A percentile compares a stretch with the other conserved stretches of the same genome.
phyloP scores from a whole-genome alignment of 192 early-diverging fungal genomes.

The Podochytrium sp. region DNA sequence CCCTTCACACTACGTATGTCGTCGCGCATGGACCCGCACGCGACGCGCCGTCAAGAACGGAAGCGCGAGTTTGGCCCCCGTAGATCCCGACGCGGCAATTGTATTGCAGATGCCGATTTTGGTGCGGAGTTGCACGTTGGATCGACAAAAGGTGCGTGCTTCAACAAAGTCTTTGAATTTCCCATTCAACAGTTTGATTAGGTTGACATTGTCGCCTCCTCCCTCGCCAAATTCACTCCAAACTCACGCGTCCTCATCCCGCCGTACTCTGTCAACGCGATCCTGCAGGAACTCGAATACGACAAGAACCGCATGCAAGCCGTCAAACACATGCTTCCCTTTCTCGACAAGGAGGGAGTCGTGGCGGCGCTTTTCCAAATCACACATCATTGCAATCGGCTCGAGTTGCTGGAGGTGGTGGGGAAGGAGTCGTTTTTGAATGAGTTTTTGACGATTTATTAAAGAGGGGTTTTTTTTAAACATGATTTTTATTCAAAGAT shows the following conservation, averaged over 20 bases:
- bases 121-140: conserved; percentile 23
- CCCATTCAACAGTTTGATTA: too few species aligned
- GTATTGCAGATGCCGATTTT: background rate
- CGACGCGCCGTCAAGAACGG: background rate
- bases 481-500: too few species aligned
- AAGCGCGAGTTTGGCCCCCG: background rate
- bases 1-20: conserved; percentile 10
- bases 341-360: conserved; percentile 19
- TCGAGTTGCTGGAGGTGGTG: background rate
- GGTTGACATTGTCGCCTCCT: background rate
- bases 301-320: conserved; percentile 11
- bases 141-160: conserved; percentile 22
- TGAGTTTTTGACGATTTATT: background rate
- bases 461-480: too few species aligned
- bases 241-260: background rate
- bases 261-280: conserved; percentile 1
- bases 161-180: background rate
- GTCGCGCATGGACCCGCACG: background rate
- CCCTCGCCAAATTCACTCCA: background rate
- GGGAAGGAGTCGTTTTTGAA: conserved; percentile 10
- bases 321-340: conserved; percentile 12
- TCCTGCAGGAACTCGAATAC: conserved; percentile 11
- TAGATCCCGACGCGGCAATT: background rate
- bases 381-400: conserved; percentile 15
- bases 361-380: conserved; percentile 15